Conservation (phyloP, 83 land plant species). For the Larix sibirica region DNA sequence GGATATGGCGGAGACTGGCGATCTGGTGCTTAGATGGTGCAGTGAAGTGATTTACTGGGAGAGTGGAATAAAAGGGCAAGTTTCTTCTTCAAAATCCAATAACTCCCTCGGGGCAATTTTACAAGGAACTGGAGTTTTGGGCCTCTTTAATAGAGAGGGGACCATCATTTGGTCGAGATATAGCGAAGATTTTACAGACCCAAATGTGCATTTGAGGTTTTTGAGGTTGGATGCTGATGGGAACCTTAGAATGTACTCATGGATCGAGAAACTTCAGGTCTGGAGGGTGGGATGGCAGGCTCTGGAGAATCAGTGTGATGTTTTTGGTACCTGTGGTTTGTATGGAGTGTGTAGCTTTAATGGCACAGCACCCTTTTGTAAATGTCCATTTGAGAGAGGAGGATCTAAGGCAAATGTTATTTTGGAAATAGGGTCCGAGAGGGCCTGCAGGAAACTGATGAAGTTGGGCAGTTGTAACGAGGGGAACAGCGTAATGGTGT, state of each 20-base stretch:
- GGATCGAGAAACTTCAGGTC: conserved; percentile 7
- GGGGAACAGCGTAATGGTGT: conserved; percentile 17
- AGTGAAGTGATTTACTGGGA: conserved; percentile 34
- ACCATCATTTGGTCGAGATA: conserved; percentile 38
- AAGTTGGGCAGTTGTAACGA: conserved; percentile 35
- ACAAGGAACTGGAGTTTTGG: conserved; percentile 29
- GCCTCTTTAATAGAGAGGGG: conserved; percentile 20
- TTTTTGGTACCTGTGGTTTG: conserved; percentile 41
- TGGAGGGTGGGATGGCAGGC: conserved; percentile 43
- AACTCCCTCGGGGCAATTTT: conserved; percentile 12
- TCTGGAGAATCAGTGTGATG: conserved; percentile 34
- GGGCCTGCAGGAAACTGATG: conserved; percentile 10
- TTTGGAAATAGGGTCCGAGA: conserved; percentile 21
- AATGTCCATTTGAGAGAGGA: conserved; percentile 14
- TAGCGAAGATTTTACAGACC: conserved; percentile 46
- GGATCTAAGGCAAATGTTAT: no score
- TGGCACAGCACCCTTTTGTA: conserved; percentile 10
- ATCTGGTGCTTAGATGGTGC: conserved; percentile 44
- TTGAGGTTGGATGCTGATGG: conserved; percentile 51
- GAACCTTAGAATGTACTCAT: conserved; percentile 40
- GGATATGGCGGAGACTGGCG: conserved; percentile 28
- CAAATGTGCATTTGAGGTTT: conserved; percentile 26
- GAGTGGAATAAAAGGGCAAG: conserved; percentile 11
- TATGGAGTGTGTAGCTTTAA: conserved; percentile 33
- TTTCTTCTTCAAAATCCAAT: conserved; percentile 4